Conservation (phyloP, 2,329 filamentous ascomycete genomes). For the Aureobasidium sp. region DNA sequence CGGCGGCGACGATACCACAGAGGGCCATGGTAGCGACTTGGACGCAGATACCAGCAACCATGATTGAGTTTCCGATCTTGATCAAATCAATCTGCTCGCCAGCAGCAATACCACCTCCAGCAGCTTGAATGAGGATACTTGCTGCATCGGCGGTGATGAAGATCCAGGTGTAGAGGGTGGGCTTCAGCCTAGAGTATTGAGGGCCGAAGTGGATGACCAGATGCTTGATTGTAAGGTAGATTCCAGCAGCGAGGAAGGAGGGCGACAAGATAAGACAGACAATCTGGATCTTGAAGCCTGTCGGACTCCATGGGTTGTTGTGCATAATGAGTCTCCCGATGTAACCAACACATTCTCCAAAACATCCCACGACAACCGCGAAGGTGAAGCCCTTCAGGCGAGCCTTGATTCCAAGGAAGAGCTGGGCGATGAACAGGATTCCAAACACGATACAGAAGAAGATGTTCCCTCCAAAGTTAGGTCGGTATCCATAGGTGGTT, state of each 20-base stretch:
- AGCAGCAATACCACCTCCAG: slow-evolving; percentile 35
- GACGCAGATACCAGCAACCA: slow-evolving; percentile 37
- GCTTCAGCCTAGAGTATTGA: slow-evolving; percentile 32
- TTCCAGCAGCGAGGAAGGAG: slow-evolving; percentile 37
- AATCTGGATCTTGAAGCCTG: slow-evolving; percentile 35
- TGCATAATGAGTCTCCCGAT: slow-evolving; percentile 34
- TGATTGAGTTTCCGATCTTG: slow-evolving; percentile 34
- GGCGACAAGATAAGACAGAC: slow-evolving; percentile 36
- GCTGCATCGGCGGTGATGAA: slow-evolving; percentile 43
- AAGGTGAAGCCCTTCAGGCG: slow-evolving; percentile 33
- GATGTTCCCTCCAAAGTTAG: slow-evolving; percentile 30
- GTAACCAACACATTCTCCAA: slow-evolving; percentile 36
- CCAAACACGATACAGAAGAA: slow-evolving; percentile 31
- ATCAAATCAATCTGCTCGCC: slow-evolving; percentile 24
- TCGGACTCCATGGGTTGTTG: slow-evolving; percentile 29
- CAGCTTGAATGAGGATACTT: slow-evolving; percentile 37
- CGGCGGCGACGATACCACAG: slow-evolving; percentile 33
- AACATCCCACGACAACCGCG: slow-evolving; percentile 31
- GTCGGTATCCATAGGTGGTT: slow-evolving; percentile 34
- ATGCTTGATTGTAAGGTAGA: slow-evolving; percentile 41
- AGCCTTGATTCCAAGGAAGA: slow-evolving; percentile 27
- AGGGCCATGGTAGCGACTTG: slow-evolving; percentile 36
- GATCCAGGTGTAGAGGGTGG: slow-evolving; percentile 40
- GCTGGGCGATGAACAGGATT: slow-evolving; percentile 27
- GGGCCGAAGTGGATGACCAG: slow-evolving; percentile 36